Conservation (phyloP, 106 monocot species). For the Dioscorea zingiberensis region DNA sequence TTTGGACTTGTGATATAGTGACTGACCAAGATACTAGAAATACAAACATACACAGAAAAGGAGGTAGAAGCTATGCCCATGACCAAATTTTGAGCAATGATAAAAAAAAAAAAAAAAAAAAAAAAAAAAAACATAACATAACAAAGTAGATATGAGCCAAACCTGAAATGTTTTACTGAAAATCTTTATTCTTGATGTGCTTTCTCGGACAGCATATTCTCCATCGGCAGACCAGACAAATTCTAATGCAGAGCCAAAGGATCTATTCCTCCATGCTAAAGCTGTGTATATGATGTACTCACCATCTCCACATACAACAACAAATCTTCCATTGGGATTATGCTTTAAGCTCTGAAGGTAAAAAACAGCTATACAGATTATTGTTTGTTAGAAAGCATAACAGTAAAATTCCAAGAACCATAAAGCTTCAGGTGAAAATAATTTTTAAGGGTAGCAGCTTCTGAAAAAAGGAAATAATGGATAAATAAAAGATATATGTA, state of each 20-base stretch:
- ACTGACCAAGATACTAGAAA: no score
- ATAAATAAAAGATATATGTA: no score
- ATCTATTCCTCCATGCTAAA: slow-evolving; percentile 97
- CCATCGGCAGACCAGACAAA: slow-evolving; percentile 97
- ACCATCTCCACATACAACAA: slow-evolving; percentile 96
- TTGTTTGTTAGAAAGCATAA: not conserved
- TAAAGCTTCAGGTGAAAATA: no score
- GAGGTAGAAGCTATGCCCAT: no score
- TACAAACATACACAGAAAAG: no score
- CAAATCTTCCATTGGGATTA: slow-evolving; percentile 96
- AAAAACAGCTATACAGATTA: no score
- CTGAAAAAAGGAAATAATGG: no score
- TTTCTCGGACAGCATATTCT: slow-evolving; percentile 89
- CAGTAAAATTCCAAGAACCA: not conserved
- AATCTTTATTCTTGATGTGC: slow-evolving; percentile 83
- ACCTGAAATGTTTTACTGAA: slow-evolving; percentile 94
- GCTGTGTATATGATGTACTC: slow-evolving; percentile 98
- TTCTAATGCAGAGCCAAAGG: slow-evolving; percentile 88
- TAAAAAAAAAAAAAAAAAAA: no score
- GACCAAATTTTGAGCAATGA: no score
- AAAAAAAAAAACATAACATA: not conserved
- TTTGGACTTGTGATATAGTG: no score
- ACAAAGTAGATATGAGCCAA: not conserved
- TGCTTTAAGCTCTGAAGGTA: slow-evolving; percentile 77
- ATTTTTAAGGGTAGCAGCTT: no score